A percentile compares a stretch with the other conserved stretches of the same genome.
Conservation (phyloP, 352 stramenopile species). For the Globisporangium rhizosaccharum region DNA sequence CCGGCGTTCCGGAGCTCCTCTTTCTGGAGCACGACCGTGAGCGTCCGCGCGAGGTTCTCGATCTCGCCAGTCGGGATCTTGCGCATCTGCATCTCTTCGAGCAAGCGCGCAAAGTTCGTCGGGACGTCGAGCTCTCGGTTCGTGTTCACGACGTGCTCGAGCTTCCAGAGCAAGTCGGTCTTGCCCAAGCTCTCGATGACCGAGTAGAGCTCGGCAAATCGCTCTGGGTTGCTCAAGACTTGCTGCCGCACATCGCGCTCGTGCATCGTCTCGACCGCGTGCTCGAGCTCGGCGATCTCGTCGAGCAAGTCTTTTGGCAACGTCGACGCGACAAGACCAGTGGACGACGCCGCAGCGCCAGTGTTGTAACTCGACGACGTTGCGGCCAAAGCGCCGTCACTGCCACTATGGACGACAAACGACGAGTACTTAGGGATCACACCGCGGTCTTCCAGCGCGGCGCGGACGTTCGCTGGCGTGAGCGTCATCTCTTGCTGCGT, state of each 20-base stretch:
- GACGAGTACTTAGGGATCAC: conserved; percentile 43
- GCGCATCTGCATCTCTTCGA: conserved; percentile 49
- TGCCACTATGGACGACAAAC: neutral
- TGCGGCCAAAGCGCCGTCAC: neutral
- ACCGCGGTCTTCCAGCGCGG: conserved; percentile 56
- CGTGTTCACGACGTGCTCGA: conserved; percentile 55
- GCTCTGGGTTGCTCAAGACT: conserved; percentile 54
- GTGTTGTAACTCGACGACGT: conserved; percentile 1
- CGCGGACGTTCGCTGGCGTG: conserved; percentile 45
- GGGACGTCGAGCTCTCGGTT: conserved; percentile 55
- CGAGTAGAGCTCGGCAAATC: conserved; percentile 55
- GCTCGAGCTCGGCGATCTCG: conserved; percentile 52
- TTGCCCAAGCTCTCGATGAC: conserved; percentile 64
- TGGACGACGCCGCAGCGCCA: neutral
- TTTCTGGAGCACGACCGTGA: conserved; percentile 59
- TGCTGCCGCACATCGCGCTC: conserved; percentile 14
- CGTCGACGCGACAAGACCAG: conserved; percentile 1
- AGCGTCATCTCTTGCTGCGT: conserved; percentile 64
- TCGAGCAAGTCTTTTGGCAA: conserved; percentile 44
- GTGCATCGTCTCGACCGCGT: conserved; percentile 35
- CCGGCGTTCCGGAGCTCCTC: conserved; percentile 35
- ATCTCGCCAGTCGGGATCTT: conserved; percentile 51
- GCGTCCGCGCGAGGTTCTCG: conserved; percentile 45
- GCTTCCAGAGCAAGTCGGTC: conserved; percentile 69
- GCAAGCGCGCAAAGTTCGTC: conserved; percentile 30